Conservation (phyloP, 163 green algal species). For the Volvox carteri region DNA sequence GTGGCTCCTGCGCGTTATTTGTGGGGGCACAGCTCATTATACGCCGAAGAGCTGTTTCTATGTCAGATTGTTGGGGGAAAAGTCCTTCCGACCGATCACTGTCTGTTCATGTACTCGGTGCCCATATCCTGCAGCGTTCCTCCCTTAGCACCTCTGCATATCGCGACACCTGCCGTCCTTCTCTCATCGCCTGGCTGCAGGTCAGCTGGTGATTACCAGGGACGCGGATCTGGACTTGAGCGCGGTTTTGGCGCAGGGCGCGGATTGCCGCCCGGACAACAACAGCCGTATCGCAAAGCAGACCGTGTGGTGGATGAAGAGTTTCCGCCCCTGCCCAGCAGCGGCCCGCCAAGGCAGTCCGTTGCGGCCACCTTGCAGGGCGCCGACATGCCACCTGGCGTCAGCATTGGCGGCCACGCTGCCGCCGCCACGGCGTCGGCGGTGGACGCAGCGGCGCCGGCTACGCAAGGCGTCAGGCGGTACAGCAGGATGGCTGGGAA, state of each 20-base stretch:
- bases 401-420: neutral
- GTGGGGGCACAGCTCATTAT: no score
- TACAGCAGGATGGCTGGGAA: constrained; percentile 56
- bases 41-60: no score
- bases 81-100: no score
- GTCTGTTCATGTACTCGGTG: no score
- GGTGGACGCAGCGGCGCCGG: neutral
- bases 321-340: constrained; percentile 45
- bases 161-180: no score
- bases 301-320: constrained; percentile 30
- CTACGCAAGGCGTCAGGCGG: neutral
- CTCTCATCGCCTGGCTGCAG: constrained; percentile 3
- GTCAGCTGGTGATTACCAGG: neutral
- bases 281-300: neutral
- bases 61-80: no score
- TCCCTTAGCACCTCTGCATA: no score
- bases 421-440: no score
- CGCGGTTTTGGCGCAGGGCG: neutral
- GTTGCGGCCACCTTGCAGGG: neutral
- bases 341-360: neutral
- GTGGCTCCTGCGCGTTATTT: no score
- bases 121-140: no score
- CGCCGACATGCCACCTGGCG: neutral
- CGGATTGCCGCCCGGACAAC: neutral
- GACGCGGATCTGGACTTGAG: neutral